A percentile compares a stretch with the other conserved stretches of the same genome.
Evolutionary conservation across 306 rosid genomes (phyloP).

Genomic region (Inga laurina): DNA sequence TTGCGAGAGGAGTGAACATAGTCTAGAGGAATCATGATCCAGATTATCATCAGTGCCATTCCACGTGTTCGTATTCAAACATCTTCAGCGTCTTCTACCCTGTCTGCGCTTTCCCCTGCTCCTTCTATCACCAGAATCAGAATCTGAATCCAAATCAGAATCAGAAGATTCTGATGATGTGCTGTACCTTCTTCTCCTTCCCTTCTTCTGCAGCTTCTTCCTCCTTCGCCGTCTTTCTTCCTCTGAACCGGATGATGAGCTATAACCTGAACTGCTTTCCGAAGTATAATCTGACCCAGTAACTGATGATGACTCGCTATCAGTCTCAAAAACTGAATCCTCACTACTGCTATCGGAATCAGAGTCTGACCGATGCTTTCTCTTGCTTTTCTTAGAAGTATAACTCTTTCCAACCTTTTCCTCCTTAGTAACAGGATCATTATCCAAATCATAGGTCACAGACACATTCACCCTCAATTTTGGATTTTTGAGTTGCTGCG

Average conservation of each 20-base stretch:
- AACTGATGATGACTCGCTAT: conserved; percentile 78
- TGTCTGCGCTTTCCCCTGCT: conserved; percentile 25
- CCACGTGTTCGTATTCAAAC: neutral
- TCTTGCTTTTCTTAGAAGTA: conserved; percentile 61
- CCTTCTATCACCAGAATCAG: conserved; percentile 75
- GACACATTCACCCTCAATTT: conserved; percentile 71
- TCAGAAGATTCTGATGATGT: conserved; percentile 89
- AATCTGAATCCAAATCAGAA: conserved; percentile 67
- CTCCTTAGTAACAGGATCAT: conserved; percentile 42
- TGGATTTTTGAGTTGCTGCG: conserved; percentile 92
- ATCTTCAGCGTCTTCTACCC: neutral
- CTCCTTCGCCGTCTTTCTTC: conserved; percentile 64
- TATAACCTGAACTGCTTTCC: conserved; percentile 66
- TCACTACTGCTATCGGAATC: conserved; percentile 74
- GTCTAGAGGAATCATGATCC: neutral
- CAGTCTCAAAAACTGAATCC: conserved; percentile 93
- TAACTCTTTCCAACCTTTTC: conserved; percentile 52
- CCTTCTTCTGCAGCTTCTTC: conserved; percentile 69
- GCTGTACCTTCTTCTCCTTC: conserved; percentile 59
- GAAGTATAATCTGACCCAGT: conserved; percentile 75
- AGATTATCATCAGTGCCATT: neutral
- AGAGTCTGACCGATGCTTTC: conserved; percentile 64
- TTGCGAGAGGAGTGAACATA: neutral
- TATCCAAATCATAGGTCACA: conserved; percentile 57
- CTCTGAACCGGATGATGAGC: conserved; percentile 87